These are phyloP conservation scores for Graphium sp. DNA, from an alignment of 2,329 filamentous ascomycete genomes.

Conservation along the genomic window DNA sequence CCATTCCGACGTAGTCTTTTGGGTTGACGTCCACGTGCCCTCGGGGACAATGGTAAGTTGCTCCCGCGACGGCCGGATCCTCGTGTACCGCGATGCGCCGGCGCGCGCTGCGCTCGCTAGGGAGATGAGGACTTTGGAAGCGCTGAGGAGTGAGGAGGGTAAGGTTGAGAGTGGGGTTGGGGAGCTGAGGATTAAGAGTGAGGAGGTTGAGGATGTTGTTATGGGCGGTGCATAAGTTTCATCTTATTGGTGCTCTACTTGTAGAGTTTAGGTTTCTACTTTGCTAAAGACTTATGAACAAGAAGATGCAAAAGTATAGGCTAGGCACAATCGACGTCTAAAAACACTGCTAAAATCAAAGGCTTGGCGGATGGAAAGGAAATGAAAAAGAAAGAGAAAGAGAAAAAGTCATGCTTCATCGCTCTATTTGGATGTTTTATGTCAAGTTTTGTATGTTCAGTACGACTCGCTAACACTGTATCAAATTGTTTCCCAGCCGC, in stretches of 20 bases:
- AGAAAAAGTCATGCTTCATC: background rate
- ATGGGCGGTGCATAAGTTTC: constrained; percentile 1
- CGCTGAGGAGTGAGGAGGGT: constrained; percentile 3
- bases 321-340: background rate
- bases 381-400: constrained; percentile 1
- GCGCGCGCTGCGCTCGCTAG: background rate
- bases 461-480: background rate
- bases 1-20: constrained; percentile 45
- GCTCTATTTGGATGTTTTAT: background rate
- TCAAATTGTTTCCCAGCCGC: constrained; percentile 82
- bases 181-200: constrained; percentile 3
- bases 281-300: background rate
- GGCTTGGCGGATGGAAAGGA: background rate
- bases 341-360: background rate
- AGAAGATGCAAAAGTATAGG: background rate
- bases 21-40: constrained; percentile 46
- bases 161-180: constrained; percentile 4
- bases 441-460: background rate
- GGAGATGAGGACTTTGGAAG: background rate
- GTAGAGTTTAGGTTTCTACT: background rate
- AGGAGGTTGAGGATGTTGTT: constrained; percentile 3
- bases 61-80: constrained; percentile 35
- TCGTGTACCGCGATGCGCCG: constrained; percentile 23
- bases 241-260: background rate
- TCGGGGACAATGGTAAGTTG: constrained; percentile 38